Evolutionary conservation across 345 rosid genomes (phyloP), one percentile per base, ranked within the genome.

Genomic region (Melaleuca quinquenervia): DNA sequence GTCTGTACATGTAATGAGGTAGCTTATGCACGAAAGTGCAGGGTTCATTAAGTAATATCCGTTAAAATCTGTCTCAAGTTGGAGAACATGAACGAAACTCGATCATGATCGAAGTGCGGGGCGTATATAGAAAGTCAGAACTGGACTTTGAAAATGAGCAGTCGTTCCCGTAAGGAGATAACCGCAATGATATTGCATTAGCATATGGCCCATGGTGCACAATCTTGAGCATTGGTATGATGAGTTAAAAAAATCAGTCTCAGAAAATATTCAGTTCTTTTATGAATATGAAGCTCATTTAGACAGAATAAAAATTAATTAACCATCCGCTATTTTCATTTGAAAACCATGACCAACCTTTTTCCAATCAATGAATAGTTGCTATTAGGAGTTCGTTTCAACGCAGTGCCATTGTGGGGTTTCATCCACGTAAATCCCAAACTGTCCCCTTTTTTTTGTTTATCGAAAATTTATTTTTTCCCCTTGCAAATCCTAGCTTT

Each of bases 21-120:
- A 10, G 13, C 60, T 22, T 55, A 5, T 55, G 60, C 12, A 11
- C 60, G 5, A 2, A 5, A 10, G 27, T 9, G 27, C 60, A 11
- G 6, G 11, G 12, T 9, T n/a, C 60, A 22, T 49, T 55, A 8
- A 10, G 27, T 55, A 55, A 24, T 0, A 55, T 10, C 6, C 9
- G 27, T 24, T 55, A 10, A 55, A 55, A 55, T 55, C 4, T 9
- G 27, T 55, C 60, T 9, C 4, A 13, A 55, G 60, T 55, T 55
- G 10, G 14, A 55, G 60, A 24, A 10, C 6, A 41, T 41, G 41
- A 20, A 51, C 6, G 18, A 51, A 53, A 53, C 26, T 24, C 56
- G 0, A 12, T 16, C 32, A 1, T 0, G 3, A 27, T n/a, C 3
- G 2, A 27, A 6, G 41, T n/a, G 36, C 20, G 2, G 36, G 10